phyloP scores from a whole-genome alignment of 306 rosid species.

The Fagus crenata region DNA sequence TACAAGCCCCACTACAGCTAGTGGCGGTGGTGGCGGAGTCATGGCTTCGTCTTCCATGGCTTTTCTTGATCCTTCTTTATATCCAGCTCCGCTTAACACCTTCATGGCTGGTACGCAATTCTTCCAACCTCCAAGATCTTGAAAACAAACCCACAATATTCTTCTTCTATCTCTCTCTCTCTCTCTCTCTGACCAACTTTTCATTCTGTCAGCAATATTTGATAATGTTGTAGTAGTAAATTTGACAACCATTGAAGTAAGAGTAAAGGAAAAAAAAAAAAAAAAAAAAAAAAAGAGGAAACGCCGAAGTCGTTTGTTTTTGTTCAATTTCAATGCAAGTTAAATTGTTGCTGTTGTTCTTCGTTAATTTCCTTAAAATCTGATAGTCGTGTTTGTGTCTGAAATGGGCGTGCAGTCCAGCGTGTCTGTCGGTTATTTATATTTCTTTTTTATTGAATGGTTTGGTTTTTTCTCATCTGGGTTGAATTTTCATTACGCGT shows the following conservation, averaged over 20 bases:
- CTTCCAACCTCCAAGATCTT: constrained; percentile 97
- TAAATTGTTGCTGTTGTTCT: constrained; percentile 17
- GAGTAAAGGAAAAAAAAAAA: constrained; percentile 16
- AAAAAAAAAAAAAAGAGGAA: constrained; percentile 24
- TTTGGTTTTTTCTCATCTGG: constrained; percentile 21
- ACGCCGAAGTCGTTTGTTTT: constrained; percentile 31
- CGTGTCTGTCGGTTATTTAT: constrained; percentile 13
- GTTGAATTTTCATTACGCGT: constrained; percentile 29
- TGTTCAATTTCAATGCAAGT: constrained; percentile 28
- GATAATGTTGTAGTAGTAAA: constrained; percentile 28
- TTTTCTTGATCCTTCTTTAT: constrained; percentile 61
- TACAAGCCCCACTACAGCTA: constrained; percentile 5
- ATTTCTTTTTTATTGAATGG: not conserved
- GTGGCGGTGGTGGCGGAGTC: constrained; percentile 26
- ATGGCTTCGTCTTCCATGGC: constrained; percentile 36
- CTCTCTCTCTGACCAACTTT: constrained; percentile 21
- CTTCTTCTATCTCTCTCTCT: not conserved
- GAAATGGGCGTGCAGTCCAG: constrained; percentile 29
- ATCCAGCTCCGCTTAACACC: constrained; percentile 65
- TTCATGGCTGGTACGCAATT: constrained; percentile 98
- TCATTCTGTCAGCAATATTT: constrained; percentile 20
- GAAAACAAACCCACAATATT: constrained; percentile 27
- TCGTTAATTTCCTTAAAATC: constrained; percentile 23
- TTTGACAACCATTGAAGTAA: constrained; percentile 36
- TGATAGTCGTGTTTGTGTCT: constrained; percentile 24